Percentiles rank a stretch among this genome's conserved stretches.
Conservation (phyloP, 805 yeast species). For the Yamadazyma endophytica region DNA sequence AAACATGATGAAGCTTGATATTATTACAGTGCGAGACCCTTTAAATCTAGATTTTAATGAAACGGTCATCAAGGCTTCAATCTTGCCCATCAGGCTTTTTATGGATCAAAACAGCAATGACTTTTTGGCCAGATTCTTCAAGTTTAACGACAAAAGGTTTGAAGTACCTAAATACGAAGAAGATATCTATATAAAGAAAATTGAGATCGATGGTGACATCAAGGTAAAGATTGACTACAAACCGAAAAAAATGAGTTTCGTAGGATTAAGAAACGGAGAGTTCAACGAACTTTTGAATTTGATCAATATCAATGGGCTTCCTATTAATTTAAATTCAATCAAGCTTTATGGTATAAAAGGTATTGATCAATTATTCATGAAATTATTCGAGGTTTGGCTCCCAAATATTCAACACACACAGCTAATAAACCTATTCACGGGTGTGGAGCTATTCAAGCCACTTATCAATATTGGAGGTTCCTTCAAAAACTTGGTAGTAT, state of each 20-base stretch:
- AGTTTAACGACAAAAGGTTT: slow-evolving; percentile 71
- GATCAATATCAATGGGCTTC: slow-evolving; percentile 84
- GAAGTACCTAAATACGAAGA: slow-evolving; percentile 59
- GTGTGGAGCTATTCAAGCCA: slow-evolving; percentile 77
- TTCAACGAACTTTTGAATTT: slow-evolving; percentile 84
- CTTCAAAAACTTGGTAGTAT: slow-evolving; percentile 63
- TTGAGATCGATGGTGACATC: slow-evolving; percentile 52
- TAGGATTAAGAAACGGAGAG: slow-evolving; percentile 82
- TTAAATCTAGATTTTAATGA: slow-evolving; percentile 66
- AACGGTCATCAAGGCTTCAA: slow-evolving; percentile 44
- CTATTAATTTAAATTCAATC: slow-evolving; percentile 57
- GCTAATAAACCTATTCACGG: slow-evolving; percentile 74
- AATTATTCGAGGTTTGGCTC: slow-evolving; percentile 72
- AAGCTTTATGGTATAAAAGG: slow-evolving; percentile 77
- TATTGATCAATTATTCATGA: slow-evolving; percentile 50
- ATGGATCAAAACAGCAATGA: slow-evolving; percentile 94
- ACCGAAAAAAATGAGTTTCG: slow-evolving; percentile 83
- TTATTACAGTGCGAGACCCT: slow-evolving; percentile 64
- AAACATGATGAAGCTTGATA: slow-evolving; percentile 51
- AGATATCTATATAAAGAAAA: slow-evolving; percentile 61
- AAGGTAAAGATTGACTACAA: slow-evolving; percentile 78
- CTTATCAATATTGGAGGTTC: slow-evolving; percentile 77
- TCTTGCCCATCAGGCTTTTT: slow-evolving; percentile 76
- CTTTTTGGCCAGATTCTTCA: slow-evolving; percentile 73
- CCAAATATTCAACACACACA: slow-evolving; percentile 86